These are phyloP conservation scores for Pseudozyma sp. DNA, from an alignment of 1,284 basidiomycete species.

Conservation along the genomic window DNA sequence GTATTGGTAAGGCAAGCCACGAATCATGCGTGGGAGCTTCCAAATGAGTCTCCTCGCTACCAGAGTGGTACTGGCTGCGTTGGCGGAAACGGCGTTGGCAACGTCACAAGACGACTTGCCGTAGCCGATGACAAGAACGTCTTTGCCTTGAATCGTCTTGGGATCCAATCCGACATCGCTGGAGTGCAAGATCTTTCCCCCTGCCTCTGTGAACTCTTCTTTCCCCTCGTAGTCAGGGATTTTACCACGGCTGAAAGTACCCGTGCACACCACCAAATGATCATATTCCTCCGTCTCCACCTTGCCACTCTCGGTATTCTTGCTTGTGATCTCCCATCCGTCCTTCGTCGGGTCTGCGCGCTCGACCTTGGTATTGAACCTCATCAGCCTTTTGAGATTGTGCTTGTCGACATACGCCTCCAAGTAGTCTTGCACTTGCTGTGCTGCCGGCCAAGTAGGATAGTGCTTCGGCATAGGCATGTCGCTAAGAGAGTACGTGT, in stretches of 20 bases:
- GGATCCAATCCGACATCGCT: slow-evolving; percentile 33
- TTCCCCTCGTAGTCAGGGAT: slow-evolving; percentile 54
- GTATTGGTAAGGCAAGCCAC: slow-evolving; percentile 57
- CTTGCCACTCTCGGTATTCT: background rate
- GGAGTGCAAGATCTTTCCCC: slow-evolving; percentile 55
- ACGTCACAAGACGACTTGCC: slow-evolving; percentile 61
- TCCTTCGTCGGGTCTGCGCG: slow-evolving; percentile 14
- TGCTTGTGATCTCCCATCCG: slow-evolving; percentile 35
- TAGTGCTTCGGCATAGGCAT: slow-evolving; percentile 60
- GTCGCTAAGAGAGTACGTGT: slow-evolving; percentile 59
- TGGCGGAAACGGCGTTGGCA: slow-evolving; percentile 51
- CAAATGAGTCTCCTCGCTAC: slow-evolving; percentile 60
- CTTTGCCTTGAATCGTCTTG: slow-evolving; percentile 39
- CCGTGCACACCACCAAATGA: slow-evolving; percentile 54
- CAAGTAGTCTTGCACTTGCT: slow-evolving; percentile 60
- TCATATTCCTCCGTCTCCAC: slow-evolving; percentile 14
- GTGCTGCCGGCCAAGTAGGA: slow-evolving; percentile 55
- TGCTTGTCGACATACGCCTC: slow-evolving; percentile 51
- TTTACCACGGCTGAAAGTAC: slow-evolving; percentile 51
- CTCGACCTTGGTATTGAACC: slow-evolving; percentile 42
- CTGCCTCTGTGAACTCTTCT: slow-evolving; percentile 41
- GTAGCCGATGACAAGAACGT: slow-evolving; percentile 58
- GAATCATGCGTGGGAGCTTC: slow-evolving; percentile 56
- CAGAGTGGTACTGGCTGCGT: slow-evolving; percentile 42
- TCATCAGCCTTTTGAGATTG: slow-evolving; percentile 38